Evolutionary conservation across 208 protist species (phyloP).

Genomic region (Trypanosoma cruzi): DNA sequence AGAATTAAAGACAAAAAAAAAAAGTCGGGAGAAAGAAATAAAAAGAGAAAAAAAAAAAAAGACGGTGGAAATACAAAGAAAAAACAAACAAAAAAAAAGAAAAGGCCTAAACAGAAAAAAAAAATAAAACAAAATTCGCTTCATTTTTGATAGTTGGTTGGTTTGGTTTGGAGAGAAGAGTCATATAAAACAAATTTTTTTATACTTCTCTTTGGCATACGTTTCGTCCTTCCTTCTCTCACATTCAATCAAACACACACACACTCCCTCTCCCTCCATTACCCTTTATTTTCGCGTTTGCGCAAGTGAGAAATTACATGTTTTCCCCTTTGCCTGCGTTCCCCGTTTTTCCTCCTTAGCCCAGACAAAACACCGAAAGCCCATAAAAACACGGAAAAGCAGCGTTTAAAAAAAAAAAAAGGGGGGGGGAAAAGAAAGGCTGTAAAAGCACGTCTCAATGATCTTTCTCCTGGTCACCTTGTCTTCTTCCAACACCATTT

Average conservation of each 20-base stretch:
- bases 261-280: neutral
- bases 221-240: no score
- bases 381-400: neutral
- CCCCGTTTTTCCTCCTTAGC: neutral
- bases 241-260: no score
- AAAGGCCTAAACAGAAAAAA: neutral
- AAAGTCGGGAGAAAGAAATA: neutral
- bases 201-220: neutral
- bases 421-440: neutral
- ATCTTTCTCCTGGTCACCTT: constrained; percentile 9
- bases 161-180: neutral
- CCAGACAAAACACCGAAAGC: neutral
- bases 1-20: constrained; percentile 16
- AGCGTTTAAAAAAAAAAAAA: neutral
- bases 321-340: neutral
- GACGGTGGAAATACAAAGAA: constrained; percentile 6
- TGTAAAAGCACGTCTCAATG: neutral
- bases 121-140: neutral
- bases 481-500: constrained; percentile 11
- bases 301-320: neutral
- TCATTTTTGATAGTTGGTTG: neutral
- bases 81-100: constrained; percentile 13
- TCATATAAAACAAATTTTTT: neutral
- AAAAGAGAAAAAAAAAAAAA: constrained; percentile 19
- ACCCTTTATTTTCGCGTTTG: neutral